These are phyloP conservation scores for Raphidocelis subcapitata DNA, from an alignment of 139 green algal species.

Conservation along the genomic window DNA sequence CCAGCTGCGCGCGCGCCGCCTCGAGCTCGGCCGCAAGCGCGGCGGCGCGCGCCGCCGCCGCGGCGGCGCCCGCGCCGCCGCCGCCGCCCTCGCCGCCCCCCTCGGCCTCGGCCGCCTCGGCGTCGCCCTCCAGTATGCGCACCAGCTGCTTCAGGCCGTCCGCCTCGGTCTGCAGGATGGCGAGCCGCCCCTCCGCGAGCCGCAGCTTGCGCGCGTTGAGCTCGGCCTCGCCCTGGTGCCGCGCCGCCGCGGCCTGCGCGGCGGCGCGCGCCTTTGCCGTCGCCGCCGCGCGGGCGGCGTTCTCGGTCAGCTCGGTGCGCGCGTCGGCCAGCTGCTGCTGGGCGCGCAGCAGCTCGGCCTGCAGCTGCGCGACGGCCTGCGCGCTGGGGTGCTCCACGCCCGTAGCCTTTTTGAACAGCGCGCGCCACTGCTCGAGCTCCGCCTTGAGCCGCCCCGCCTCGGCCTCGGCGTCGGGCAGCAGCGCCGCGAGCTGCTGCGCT, in stretches of 20 bases:
- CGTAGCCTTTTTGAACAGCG: constrained; percentile 14
- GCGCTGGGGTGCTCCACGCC: constrained; percentile 26
- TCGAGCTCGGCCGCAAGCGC: neutral
- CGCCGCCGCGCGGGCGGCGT: neutral
- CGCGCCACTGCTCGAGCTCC: constrained; percentile 16
- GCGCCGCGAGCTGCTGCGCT: too few relatives aligned
- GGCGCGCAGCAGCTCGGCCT: constrained; percentile 2
- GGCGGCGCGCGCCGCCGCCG: neutral
- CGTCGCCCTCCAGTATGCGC: neutral
- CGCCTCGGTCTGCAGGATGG: constrained; percentile 30
- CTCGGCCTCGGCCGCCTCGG: neutral
- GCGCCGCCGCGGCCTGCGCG: neutral
- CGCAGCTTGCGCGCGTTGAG: neutral
- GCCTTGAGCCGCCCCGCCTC: constrained; percentile 2
- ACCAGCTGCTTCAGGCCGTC: constrained; percentile 28
- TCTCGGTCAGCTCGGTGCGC: neutral
- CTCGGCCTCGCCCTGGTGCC: neutral
- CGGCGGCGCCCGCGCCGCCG: neutral
- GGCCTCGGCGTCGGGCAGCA: neutral
- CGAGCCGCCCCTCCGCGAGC: constrained; percentile 18
- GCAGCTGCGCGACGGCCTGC: constrained; percentile 4
- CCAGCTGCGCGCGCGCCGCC: constrained; percentile 7
- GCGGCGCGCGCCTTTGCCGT: neutral
- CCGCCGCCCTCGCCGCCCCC: neutral
- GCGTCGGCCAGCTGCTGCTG: constrained; percentile 4